These are phyloP conservation scores for Gossypium armourianum DNA, from an alignment of 441 rosid species.

Conservation along the genomic window DNA sequence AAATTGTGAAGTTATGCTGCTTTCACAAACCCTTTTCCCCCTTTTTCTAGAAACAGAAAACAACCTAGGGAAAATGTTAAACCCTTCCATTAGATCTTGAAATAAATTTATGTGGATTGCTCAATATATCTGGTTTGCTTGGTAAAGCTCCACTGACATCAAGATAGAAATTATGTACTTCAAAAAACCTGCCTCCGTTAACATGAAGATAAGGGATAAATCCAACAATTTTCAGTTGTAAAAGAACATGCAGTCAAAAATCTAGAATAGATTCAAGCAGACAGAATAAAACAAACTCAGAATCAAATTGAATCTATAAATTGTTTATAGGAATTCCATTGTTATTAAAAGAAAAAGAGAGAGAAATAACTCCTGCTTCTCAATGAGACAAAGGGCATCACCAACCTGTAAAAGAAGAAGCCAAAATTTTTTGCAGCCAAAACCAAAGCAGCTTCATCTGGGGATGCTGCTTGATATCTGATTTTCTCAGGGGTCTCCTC, in stretches of 20 bases:
- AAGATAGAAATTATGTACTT: background rate
- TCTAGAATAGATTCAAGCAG: background rate
- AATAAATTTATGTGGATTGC: background rate
- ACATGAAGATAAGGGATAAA: background rate
- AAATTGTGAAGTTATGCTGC: background rate
- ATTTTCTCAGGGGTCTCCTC: conserved; percentile 88
- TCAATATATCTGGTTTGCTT: background rate
- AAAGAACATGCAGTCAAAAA: background rate
- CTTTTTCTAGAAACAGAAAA: background rate
- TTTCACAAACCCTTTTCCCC: background rate
- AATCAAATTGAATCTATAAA: background rate
- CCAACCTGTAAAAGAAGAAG: conserved; percentile 84
- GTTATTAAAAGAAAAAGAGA: background rate
- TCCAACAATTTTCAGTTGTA: background rate
- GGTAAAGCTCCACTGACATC: background rate
- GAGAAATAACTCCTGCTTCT: background rate
- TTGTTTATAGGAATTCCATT: background rate
- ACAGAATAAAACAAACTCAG: background rate
- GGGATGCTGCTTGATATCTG: conserved; percentile 96
- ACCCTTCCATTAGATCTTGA: background rate
- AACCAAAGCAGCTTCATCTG: conserved; percentile 98
- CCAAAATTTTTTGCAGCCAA: conserved; percentile 96
- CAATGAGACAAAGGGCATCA: background rate
- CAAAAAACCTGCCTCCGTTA: background rate
- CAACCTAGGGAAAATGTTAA: background rate